Conservation (phyloP, 768 basidiomycete genomes). For the Epithele typhae region DNA sequence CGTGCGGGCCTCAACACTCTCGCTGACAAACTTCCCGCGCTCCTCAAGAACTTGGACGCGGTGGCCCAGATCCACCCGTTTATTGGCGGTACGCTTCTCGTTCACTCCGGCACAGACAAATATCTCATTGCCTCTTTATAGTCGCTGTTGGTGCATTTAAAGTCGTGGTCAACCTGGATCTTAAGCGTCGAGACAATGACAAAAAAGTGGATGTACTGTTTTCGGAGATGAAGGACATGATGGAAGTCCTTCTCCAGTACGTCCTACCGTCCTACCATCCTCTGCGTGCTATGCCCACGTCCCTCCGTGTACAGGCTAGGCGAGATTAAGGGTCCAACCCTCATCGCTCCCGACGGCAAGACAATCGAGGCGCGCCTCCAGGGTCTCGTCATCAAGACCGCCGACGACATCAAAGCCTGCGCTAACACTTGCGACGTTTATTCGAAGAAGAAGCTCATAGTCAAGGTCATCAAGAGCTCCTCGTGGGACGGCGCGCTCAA, state of each 20-base stretch:
- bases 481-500: constrained; percentile 28
- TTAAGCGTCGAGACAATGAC: constrained; percentile 48
- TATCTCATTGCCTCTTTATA: constrained; percentile 4
- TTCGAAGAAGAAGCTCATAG: constrained; percentile 27
- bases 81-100: constrained; percentile 16
- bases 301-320: constrained; percentile 26
- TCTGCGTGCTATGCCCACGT: too few species aligned
- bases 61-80: constrained; percentile 23
- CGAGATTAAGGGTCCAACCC: constrained; percentile 27
- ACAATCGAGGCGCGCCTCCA: constrained; percentile 33
- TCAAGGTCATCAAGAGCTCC: constrained; percentile 27
- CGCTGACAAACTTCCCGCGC: constrained; percentile 14
- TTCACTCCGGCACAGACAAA: too few species aligned
- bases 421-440: constrained; percentile 32
- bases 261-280: constrained; percentile 6
- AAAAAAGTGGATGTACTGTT: constrained; percentile 43
- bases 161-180: constrained; percentile 43
- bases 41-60: constrained; percentile 21
- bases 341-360: constrained; percentile 29
- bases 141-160: constrained; percentile 49
- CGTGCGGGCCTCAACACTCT: constrained; percentile 16
- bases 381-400: constrained; percentile 23
- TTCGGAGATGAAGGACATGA: constrained; percentile 49
- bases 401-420: constrained; percentile 29
- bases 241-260: constrained; percentile 43